phyloP scores from a whole-genome alignment of 805 yeast genomes.

The Maudiozyma serrabonitensis region DNA sequence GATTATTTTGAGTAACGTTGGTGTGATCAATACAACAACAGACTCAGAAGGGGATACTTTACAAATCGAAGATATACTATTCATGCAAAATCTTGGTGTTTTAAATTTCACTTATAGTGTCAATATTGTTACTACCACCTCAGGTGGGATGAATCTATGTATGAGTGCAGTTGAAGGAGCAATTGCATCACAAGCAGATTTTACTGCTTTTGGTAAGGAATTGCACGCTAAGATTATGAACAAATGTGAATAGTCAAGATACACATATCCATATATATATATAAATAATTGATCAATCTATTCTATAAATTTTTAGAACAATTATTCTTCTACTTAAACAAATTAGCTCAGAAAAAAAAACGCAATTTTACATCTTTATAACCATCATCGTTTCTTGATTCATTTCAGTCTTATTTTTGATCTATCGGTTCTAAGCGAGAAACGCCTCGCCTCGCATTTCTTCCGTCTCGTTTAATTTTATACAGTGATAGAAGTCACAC shows the following conservation, averaged over 20 bases:
- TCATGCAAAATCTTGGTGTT: constrained; percentile 18
- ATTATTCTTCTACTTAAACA: too few relatives aligned
- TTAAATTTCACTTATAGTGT: constrained; percentile 15
- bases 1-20: constrained; percentile 21
- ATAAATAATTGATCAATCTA: too few relatives aligned
- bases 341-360: too few relatives aligned
- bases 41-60: background rate
- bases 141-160: constrained; percentile 16
- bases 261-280: background rate
- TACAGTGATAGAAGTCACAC: too few relatives aligned
- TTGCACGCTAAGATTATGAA: background rate
- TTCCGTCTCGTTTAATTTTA: too few relatives aligned
- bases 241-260: background rate
- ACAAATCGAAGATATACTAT: constrained; percentile 12
- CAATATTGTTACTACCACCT: constrained; percentile 14
- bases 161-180: constrained; percentile 14
- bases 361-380: too few relatives aligned
- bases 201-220: background rate
- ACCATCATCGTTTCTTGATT: too few relatives aligned
- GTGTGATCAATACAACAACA: constrained; percentile 6
- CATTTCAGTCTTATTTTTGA: too few relatives aligned
- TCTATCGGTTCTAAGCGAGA: too few relatives aligned
- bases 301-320: too few relatives aligned
- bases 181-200: background rate
- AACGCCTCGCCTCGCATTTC: too few relatives aligned